A percentile compares a stretch with the other conserved stretches of the same genome.
Conservation (phyloP, 495 filamentous ascomycete species). For the Hypoxylon trugodes region DNA sequence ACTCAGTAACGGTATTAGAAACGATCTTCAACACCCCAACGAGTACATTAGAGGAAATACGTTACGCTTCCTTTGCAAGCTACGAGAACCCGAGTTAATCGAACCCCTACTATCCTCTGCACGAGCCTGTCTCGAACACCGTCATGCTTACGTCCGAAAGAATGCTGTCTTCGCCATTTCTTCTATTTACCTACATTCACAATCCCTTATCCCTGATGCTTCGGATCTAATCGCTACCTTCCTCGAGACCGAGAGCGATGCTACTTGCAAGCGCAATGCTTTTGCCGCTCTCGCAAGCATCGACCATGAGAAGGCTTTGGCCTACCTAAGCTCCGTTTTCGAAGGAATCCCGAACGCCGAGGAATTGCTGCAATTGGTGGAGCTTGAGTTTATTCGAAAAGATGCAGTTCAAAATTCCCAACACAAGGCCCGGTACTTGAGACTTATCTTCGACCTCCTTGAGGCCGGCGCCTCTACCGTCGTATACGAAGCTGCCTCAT, state of each 20-base stretch:
- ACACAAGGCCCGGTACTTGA: slow-evolving; percentile 93
- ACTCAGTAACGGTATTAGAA: slow-evolving; percentile 91
- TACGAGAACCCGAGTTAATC: slow-evolving; percentile 93
- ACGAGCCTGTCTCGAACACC: slow-evolving; percentile 89
- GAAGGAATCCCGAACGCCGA: slow-evolving; percentile 94
- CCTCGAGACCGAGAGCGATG: slow-evolving; percentile 89
- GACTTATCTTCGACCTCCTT: slow-evolving; percentile 95
- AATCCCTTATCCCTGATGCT: slow-evolving; percentile 92
- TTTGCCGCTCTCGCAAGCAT: slow-evolving; percentile 91
- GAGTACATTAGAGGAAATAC: slow-evolving; percentile 98
- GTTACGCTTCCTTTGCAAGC: slow-evolving; percentile 94
- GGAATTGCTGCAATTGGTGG: slow-evolving; percentile 90
- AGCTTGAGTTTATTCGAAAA: slow-evolving; percentile 96
- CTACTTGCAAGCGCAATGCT: slow-evolving; percentile 97
- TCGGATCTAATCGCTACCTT: slow-evolving; percentile 91
- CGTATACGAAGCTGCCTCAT: slow-evolving; percentile 97
- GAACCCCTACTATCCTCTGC: slow-evolving; percentile 94
- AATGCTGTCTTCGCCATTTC: slow-evolving; percentile 95
- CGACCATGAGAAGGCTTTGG: slow-evolving; percentile 90
- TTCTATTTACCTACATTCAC: slow-evolving; percentile 91
- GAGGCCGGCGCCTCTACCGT: slow-evolving; percentile 94
- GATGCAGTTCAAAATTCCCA: slow-evolving; percentile 94
- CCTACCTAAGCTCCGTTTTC: slow-evolving; percentile 89
- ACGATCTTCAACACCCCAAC: slow-evolving; percentile 96
- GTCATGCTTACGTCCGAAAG: slow-evolving; percentile 97